Base-by-base conservation (phyloP, 257 asterid genomes). In the Datura wrightii region DNA sequence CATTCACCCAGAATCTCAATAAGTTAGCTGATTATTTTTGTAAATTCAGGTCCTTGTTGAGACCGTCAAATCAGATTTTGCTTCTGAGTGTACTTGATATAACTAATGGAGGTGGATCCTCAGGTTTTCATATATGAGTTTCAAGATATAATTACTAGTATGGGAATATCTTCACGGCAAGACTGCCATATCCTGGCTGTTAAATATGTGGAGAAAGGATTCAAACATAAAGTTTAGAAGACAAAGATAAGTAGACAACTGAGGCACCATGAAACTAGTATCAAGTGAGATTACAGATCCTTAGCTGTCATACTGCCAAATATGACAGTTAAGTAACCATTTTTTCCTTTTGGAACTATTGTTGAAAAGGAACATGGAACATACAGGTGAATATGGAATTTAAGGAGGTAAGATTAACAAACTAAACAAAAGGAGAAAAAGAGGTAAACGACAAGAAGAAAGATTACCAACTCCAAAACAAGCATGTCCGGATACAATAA, bases 401-500 rank as follows among this genome's bases (percentile, higher is more conserved):
- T 11, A 39, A 11, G 60, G 60, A 82, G 31, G 46, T 24, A 76
- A 31, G 6, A 76, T 50, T 3, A 31, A 50, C 67, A 52, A 13
- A 83, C 79, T 9, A 14, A 48, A 76, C 85, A 82, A 65, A 2
- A 10, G 9, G 5, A 39, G 10, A 41, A 81, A 54, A 81, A 60
- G 13, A 65, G 39, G 62, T 76, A 76, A 50, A 74, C 10, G 9
- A 76, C 82, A 76, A 31, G 62, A 76, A 74, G 24, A 48, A 48
- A 31, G 39, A 76, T 34, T 48, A 50, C 4, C 24, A 76, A 74
- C 19, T 74, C 42, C 80, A 82, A 15, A 59, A 82, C 50, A 82
- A 62, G 79, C 78, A 60, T 82, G 39, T 63, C 31, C 10, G n/a
- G 74, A 44, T 82, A 63, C 48, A 69, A 50, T 31, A 46, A 65